Conservation (phyloP, 768 basidiomycete genomes). For the Tephrocybe rancida region DNA sequence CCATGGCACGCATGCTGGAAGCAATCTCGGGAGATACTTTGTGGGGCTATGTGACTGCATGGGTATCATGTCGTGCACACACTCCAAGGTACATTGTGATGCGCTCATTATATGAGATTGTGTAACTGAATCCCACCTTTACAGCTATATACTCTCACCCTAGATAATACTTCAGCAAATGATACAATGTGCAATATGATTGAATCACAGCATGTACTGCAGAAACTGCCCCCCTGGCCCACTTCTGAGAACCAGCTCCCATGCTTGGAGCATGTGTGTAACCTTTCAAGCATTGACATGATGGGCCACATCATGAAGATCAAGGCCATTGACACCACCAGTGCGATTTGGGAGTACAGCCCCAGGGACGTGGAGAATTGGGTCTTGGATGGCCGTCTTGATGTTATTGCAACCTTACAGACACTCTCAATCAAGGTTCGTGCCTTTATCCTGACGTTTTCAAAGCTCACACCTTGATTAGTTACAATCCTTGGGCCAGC, state of each 20-base stretch:
- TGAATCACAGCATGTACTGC: too few species aligned
- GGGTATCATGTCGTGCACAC: conserved; percentile 19
- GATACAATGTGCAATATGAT: too few species aligned
- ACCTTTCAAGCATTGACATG: conserved; percentile 25
- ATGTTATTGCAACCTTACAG: conserved; percentile 28
- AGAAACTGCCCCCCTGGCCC: too few species aligned
- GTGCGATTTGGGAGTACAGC: conserved; percentile 36
- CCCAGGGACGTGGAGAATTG: conserved; percentile 22
- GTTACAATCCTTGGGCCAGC: too few species aligned
- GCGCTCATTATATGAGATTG: too few species aligned
- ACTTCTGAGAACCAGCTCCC: too few species aligned
- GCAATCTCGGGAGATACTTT: conserved; percentile 28
- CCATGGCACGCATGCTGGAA: conserved; percentile 22
- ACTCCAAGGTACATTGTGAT: conserved; percentile 23
- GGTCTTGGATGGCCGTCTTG: conserved; percentile 23
- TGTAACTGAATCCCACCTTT: too few species aligned
- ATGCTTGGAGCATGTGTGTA: conserved; percentile 31
- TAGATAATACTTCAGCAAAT: too few species aligned
- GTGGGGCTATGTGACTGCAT: conserved; percentile 21
- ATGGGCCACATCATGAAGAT: conserved; percentile 30
- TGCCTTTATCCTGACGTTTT: too few species aligned
- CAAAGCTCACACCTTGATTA: too few species aligned
- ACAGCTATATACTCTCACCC: too few species aligned
- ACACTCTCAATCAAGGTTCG: conserved; percentile 8
- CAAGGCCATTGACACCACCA: conserved; percentile 23